Evolutionary conservation across 2,329 filamentous ascomycete species (phyloP).

Genomic region (Pseudogymnoascus sp.): DNA sequence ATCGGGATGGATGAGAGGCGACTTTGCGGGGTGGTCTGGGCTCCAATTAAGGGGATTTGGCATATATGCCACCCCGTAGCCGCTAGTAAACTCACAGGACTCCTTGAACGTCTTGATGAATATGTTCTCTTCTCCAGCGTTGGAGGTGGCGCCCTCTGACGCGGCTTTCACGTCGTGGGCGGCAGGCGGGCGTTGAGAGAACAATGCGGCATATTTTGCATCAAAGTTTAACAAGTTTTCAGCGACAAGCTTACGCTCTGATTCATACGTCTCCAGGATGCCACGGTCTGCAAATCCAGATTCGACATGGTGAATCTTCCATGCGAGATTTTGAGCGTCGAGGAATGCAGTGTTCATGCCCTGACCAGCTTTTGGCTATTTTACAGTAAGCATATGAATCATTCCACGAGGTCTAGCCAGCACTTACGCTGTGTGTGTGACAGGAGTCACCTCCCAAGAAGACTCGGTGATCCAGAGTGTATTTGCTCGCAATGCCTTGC

Average conservation of each 20-base stretch:
- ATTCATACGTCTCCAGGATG: slow-evolving; percentile 77
- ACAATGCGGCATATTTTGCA: slow-evolving; percentile 81
- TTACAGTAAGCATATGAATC: slow-evolving; percentile 50
- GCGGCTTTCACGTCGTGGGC: slow-evolving; percentile 67
- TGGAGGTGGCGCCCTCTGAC: slow-evolving; percentile 30
- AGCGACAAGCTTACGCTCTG: slow-evolving; percentile 76
- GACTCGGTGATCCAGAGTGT: slow-evolving; percentile 61
- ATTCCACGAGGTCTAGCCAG: neutral
- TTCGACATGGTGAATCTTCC: slow-evolving; percentile 93
- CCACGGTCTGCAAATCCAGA: slow-evolving; percentile 68
- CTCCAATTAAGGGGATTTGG: slow-evolving; percentile 83
- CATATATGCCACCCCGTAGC: slow-evolving; percentile 82
- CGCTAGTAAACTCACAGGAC: slow-evolving; percentile 84
- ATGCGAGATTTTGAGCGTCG: slow-evolving; percentile 82
- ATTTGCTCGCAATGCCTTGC: slow-evolving; percentile 63
- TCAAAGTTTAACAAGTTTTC: slow-evolving; percentile 82
- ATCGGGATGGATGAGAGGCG: slow-evolving; percentile 59
- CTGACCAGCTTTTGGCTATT: slow-evolving; percentile 67
- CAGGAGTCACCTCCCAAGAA: slow-evolving; percentile 74
- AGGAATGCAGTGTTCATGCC: slow-evolving; percentile 77
- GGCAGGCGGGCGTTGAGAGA: slow-evolving; percentile 70
- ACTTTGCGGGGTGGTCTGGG: slow-evolving; percentile 61
- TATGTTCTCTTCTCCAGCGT: slow-evolving; percentile 54
- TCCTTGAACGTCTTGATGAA: slow-evolving; percentile 90
- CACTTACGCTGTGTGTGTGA: slow-evolving; percentile 65